phyloP scores from a whole-genome alignment of 192 early-diverging fungal genomes.

The Coemansia sp. region DNA sequence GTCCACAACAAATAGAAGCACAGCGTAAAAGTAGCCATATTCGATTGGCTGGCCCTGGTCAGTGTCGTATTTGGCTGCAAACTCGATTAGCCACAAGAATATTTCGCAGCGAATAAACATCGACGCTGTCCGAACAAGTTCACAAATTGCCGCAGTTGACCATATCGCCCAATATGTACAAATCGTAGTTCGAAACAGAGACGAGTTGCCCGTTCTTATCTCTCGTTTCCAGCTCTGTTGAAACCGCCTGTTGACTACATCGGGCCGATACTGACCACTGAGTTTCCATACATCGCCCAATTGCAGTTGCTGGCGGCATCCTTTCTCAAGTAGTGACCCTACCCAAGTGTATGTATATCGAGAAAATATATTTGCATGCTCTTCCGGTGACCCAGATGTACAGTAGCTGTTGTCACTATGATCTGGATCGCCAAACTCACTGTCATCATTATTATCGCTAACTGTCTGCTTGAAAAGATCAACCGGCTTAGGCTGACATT shows the following conservation, averaged over 20 bases:
- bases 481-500: too few relatives aligned
- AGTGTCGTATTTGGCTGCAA: slow-evolving; percentile 44
- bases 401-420: too few relatives aligned
- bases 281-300: slow-evolving; percentile 75
- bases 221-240: slow-evolving; percentile 70
- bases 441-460: too few relatives aligned
- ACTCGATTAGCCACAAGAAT: slow-evolving; percentile 71
- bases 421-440: too few relatives aligned
- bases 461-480: too few relatives aligned
- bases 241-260: slow-evolving; percentile 62
- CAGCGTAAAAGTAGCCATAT: slow-evolving; percentile 79
- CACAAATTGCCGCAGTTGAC: too few relatives aligned
- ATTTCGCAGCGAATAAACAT: too few relatives aligned
- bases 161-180: slow-evolving; percentile 66
- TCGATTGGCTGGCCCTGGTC: slow-evolving; percentile 60
- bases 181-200: slow-evolving; percentile 61
- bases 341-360: slow-evolving; percentile 86
- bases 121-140: too few relatives aligned
- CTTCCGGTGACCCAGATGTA: slow-evolving; percentile 63
- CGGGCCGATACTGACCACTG: slow-evolving; percentile 58
- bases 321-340: slow-evolving; percentile 75
- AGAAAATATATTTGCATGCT: slow-evolving; percentile 77
- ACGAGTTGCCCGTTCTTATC: slow-evolving; percentile 57
- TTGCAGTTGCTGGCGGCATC: slow-evolving; percentile 65
- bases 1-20: slow-evolving; percentile 74